These are phyloP conservation scores for Leccinum incarnatum DNA, from an alignment of 768 basidiomycete genomes.

Conservation along the genomic window DNA sequence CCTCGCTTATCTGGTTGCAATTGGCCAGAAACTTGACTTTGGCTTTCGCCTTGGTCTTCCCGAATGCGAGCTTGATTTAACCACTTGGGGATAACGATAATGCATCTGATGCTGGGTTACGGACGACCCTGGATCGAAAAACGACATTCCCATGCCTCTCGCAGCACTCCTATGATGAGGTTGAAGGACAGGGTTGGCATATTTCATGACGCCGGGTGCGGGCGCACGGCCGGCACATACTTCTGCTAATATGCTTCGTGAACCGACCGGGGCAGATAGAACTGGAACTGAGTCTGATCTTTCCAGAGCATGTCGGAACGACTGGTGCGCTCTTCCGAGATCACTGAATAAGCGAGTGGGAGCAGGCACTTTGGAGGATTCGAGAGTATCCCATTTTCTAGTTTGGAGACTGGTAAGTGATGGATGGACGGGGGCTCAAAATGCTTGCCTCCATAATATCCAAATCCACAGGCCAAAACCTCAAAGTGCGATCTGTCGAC, in stretches of 20 bases:
- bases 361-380: slow-evolving; percentile 20
- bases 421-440: background rate
- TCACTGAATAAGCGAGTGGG: slow-evolving; percentile 21
- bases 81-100: slow-evolving; percentile 33
- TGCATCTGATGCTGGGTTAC: slow-evolving; percentile 20
- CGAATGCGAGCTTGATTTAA: slow-evolving; percentile 9
- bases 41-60: slow-evolving; percentile 15
- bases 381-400: slow-evolving; percentile 52
- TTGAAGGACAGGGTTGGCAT: slow-evolving; percentile 29
- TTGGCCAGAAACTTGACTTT: background rate
- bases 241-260: slow-evolving; percentile 66
- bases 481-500: slow-evolving; percentile 88
- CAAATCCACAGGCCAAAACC: slow-evolving; percentile 84
- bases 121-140: slow-evolving; percentile 37
- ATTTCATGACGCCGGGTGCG: slow-evolving; percentile 17
- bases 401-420: slow-evolving; percentile 8
- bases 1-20: slow-evolving; percentile 16
- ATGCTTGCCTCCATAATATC: slow-evolving; percentile 62
- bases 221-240: slow-evolving; percentile 54
- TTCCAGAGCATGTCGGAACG: slow-evolving; percentile 57
- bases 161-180: slow-evolving; percentile 34
- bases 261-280: slow-evolving; percentile 66
- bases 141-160: slow-evolving; percentile 27
- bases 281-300: slow-evolving; percentile 38
- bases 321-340: slow-evolving; percentile 31